Base-by-base conservation (phyloP, 2,329 filamentous ascomycete genomes). In the Claviceps quebecensis region DNA sequence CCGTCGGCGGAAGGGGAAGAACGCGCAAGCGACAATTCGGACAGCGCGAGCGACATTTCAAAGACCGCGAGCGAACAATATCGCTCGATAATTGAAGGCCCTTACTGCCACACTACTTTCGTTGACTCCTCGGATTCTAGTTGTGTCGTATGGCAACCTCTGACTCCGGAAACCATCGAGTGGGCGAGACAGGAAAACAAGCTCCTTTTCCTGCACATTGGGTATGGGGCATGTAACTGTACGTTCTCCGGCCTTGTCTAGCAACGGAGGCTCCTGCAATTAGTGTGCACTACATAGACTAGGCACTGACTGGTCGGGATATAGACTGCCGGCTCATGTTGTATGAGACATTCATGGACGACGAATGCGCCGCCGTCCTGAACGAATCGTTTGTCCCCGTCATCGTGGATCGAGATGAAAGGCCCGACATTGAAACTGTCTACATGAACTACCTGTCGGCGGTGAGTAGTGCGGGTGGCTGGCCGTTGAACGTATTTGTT, bases 361-460 rank as follows among this genome's bases (percentile, higher is more conserved):
- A 79, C 2, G 81, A 88, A 56, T 83, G 95, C 54, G 89, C 93
- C 16, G 70, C 79, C 23, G 75, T 95, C 52, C 75, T 98, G 38
- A 98, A 97, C 70, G 75, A 83, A 54, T 79, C 81, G 52, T 98
- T 97, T 66, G 81, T 98, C 45, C 91, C 93, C 4, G 82, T 97
- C 65, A 86, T 96, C 60, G 80, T 97, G 61, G 93, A 98, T 67
- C 81, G 90, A 54, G 93, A 98, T 68, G 88, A 95, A 68, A 82
- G 91, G 26, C 91, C 91, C 8, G 90, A 97, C 63, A 81, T 97
- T 56, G 93, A 98, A 63, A 83, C 86, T 55, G 90, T 97, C 57
- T 97, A 97, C 67, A 96, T 96, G 88, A 95, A 95, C 70, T 98
- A 95, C 66, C 84, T 95, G 41, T 89, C 96, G 65, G 91, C 91